phyloP scores from a whole-genome alignment of 192 early-diverging fungal genomes.

The Rhizophagus prolifer region DNA sequence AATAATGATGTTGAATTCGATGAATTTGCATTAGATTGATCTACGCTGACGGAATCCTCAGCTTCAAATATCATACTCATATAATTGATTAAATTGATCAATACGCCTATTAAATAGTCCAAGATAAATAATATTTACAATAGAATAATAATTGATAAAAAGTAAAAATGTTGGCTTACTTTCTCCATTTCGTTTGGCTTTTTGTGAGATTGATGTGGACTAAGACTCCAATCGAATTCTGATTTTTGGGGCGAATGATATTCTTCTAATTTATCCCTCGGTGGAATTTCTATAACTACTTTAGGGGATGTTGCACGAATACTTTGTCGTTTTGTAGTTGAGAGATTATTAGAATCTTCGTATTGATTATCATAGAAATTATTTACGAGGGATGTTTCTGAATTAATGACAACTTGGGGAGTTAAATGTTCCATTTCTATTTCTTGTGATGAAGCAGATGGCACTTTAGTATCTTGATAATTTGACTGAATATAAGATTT shows the following conservation, averaged over 20 bases:
- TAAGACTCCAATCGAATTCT: background rate
- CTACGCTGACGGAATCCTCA: slow-evolving; percentile 13
- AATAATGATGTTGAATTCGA: background rate
- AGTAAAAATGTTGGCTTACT: slow-evolving; percentile 2
- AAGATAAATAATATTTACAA: background rate
- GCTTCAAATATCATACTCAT: slow-evolving; percentile 30
- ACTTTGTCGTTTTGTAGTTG: background rate
- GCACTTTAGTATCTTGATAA: background rate
- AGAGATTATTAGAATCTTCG: background rate
- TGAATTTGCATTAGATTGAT: background rate
- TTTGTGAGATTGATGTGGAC: background rate
- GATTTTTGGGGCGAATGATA: slow-evolving; percentile 3
- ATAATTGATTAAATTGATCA: slow-evolving; percentile 20
- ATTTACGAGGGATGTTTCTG: background rate
- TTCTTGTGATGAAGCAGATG: background rate
- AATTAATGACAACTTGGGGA: background rate
- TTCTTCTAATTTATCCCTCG: slow-evolving; percentile 1
- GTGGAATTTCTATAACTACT: slow-evolving; percentile 21
- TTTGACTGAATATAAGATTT: background rate
- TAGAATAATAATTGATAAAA: background rate
- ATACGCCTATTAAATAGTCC: background rate
- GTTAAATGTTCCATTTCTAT: background rate
- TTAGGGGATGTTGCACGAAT: slow-evolving; percentile 4
- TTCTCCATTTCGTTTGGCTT: slow-evolving; percentile 15
- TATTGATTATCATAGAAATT: background rate